Conservation (phyloP, 306 rosid genomes). For the Fagus sylvatica region DNA sequence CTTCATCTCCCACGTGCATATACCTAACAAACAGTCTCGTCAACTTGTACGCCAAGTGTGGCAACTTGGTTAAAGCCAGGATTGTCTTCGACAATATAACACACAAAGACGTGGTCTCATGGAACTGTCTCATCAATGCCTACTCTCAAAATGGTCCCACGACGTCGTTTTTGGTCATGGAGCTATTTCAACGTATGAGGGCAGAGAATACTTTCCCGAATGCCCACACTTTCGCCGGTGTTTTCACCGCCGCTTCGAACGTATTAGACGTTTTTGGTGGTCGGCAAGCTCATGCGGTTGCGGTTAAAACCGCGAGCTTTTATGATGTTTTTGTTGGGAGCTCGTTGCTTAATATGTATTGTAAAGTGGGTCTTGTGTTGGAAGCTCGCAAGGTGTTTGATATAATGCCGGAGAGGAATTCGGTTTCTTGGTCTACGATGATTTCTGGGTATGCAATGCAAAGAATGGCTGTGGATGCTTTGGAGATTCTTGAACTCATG, state of each 20-base stretch:
- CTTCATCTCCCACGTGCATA: no score
- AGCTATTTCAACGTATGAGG: slow-evolving; percentile 56
- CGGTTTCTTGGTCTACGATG: slow-evolving; percentile 74
- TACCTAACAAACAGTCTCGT: no score
- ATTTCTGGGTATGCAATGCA: slow-evolving; percentile 67
- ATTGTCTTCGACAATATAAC: neutral
- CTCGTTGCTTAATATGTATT: slow-evolving; percentile 61
- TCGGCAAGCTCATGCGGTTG: slow-evolving; percentile 40
- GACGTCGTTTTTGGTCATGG: slow-evolving; percentile 28
- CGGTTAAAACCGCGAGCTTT: slow-evolving; percentile 45
- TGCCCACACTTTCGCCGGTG: slow-evolving; percentile 61
- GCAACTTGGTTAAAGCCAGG: no score
- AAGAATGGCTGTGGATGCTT: slow-evolving; percentile 44
- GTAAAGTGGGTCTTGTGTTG: slow-evolving; percentile 35
- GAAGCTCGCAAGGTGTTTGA: slow-evolving; percentile 78
- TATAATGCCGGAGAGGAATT: slow-evolving; percentile 55
- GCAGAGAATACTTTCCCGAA: slow-evolving; percentile 43
- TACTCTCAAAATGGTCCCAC: neutral
- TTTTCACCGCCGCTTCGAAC: slow-evolving; percentile 54
- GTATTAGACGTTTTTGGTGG: slow-evolving; percentile 9
- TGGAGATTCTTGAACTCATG: slow-evolving; percentile 46
- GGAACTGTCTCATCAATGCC: neutral
- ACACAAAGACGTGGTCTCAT: neutral
- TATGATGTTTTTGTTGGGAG: slow-evolving; percentile 70
- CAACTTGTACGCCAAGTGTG: no score